Percentiles rank a stretch among this genome's conserved stretches.
phyloP scores from a whole-genome alignment of 257 asterid genomes.

The Asclepias syriaca region DNA sequence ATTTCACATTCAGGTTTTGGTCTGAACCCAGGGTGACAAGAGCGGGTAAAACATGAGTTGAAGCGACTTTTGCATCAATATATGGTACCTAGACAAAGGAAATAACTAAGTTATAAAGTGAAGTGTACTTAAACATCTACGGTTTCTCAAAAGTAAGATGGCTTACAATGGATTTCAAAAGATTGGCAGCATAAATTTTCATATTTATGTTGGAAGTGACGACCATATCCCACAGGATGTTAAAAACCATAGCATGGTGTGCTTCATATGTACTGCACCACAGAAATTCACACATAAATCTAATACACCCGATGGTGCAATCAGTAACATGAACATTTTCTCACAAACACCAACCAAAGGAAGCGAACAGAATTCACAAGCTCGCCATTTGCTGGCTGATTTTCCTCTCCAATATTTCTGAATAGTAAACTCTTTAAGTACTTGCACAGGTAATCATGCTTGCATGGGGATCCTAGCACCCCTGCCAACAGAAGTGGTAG shows the following conservation, averaged over 20 bases:
- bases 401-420: slow-evolving; percentile 54
- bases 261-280: slow-evolving; percentile 76
- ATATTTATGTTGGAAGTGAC: slow-evolving; percentile 59
- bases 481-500: slow-evolving; percentile 97
- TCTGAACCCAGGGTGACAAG: slow-evolving; percentile 98
- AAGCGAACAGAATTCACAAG: slow-evolving; percentile 79
- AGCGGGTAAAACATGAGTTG: slow-evolving; percentile 90
- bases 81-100: slow-evolving; percentile 63
- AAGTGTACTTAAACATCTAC: background rate
- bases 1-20: slow-evolving; percentile 84
- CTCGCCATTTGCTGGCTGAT: slow-evolving; percentile 59
- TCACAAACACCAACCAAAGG: slow-evolving; percentile 55
- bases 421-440: slow-evolving; percentile 70
- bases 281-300: slow-evolving; percentile 13
- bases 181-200: slow-evolving; percentile 78
- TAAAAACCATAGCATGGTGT: slow-evolving; percentile 69
- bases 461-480: slow-evolving; percentile 74
- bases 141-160: slow-evolving; percentile 4
- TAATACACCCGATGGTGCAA: slow-evolving; percentile 3
- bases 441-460: slow-evolving; percentile 54
- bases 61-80: slow-evolving; percentile 75
- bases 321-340: slow-evolving; percentile 11
- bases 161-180: slow-evolving; percentile 84
- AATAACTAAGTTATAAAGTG: slow-evolving; percentile 4
- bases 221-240: slow-evolving; percentile 95